phyloP scores from a whole-genome alignment of 495 filamentous ascomycete species.

The Glonium stellatum region DNA sequence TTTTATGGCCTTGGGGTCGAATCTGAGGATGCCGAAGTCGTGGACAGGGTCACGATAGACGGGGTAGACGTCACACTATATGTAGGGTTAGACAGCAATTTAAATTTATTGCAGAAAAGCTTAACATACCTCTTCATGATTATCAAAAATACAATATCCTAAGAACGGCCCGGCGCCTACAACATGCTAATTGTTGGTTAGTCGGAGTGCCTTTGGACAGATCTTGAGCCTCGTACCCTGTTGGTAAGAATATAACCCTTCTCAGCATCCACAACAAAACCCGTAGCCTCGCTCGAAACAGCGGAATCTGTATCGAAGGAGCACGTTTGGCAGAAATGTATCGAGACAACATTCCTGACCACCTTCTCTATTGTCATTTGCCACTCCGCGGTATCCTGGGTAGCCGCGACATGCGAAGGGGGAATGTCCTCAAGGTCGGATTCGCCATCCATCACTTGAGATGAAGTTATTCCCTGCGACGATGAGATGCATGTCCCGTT shows the following conservation, averaged over 20 bases:
- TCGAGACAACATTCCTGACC: slow-evolving; percentile 87
- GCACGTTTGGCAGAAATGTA: slow-evolving; percentile 97
- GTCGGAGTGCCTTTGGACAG: slow-evolving; percentile 10
- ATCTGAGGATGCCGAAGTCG: slow-evolving; percentile 94
- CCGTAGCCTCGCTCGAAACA: slow-evolving; percentile 88
- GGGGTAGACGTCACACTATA: slow-evolving; percentile 86
- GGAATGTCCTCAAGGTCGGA: slow-evolving; percentile 15
- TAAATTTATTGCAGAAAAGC: neutral
- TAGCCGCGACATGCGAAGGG: slow-evolving; percentile 28
- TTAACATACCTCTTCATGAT: slow-evolving; percentile 67
- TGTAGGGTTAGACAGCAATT: slow-evolving; percentile 6
- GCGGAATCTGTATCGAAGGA: slow-evolving; percentile 96
- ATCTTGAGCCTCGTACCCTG: slow-evolving; percentile 15
- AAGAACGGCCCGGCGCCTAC: slow-evolving; percentile 96
- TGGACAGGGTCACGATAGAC: slow-evolving; percentile 98
- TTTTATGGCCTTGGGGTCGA: slow-evolving; percentile 90
- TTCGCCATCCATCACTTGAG: slow-evolving; percentile 6
- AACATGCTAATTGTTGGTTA: slow-evolving; percentile 79
- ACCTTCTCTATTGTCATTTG: slow-evolving; percentile 91
- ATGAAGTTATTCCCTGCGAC: slow-evolving; percentile 9
- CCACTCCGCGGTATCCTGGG: slow-evolving; percentile 90
- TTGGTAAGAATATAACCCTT: slow-evolving; percentile 56
- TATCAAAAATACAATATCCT: slow-evolving; percentile 96
- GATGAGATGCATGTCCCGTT: slow-evolving; percentile 15
- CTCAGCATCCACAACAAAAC: slow-evolving; percentile 95